These are phyloP conservation scores for Amaranthus tricolor DNA, from an alignment of 179 eudicot species.

Conservation along the genomic window DNA sequence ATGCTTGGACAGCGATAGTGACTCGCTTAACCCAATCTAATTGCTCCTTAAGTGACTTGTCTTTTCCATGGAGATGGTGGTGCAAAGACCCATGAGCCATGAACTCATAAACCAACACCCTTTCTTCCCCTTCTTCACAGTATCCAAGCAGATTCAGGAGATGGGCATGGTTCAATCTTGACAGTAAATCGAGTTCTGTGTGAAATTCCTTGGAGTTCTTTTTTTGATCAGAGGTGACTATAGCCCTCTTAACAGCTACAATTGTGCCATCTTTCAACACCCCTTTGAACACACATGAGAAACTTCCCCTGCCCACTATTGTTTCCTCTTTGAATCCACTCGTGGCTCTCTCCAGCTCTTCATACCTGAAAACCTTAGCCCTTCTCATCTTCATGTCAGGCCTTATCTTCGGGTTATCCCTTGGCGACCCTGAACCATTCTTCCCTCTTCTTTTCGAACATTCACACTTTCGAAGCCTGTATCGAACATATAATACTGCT, in stretches of 20 bases:
- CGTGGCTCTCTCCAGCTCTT: slow-evolving; percentile 81
- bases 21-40: slow-evolving; percentile 88
- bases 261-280: slow-evolving; percentile 69
- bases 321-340: slow-evolving; percentile 80
- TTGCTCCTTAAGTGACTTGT: slow-evolving; percentile 52
- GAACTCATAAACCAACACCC: slow-evolving; percentile 86
- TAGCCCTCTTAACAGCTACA: slow-evolving; percentile 85
- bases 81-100: slow-evolving; percentile 95
- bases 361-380: slow-evolving; percentile 65
- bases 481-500: slow-evolving; percentile 56
- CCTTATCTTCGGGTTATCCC: slow-evolving; percentile 42
- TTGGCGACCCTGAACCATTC: slow-evolving; percentile 34
- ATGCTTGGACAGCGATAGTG: slow-evolving; percentile 90
- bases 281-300: slow-evolving; percentile 92
- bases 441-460: slow-evolving; percentile 50
- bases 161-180: slow-evolving; percentile 84
- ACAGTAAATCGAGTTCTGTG: slow-evolving; percentile 79
- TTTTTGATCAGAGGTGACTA: slow-evolving; percentile 69
- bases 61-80: slow-evolving; percentile 74
- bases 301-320: slow-evolving; percentile 87
- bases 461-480: slow-evolving; percentile 64
- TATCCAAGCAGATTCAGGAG: slow-evolving; percentile 82
- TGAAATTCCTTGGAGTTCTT: slow-evolving; percentile 83
- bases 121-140: slow-evolving; percentile 84
- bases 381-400: slow-evolving; percentile 62